Base-by-base conservation (phyloP, 2,329 filamentous ascomycete genomes). In the Fusarium musae region DNA sequence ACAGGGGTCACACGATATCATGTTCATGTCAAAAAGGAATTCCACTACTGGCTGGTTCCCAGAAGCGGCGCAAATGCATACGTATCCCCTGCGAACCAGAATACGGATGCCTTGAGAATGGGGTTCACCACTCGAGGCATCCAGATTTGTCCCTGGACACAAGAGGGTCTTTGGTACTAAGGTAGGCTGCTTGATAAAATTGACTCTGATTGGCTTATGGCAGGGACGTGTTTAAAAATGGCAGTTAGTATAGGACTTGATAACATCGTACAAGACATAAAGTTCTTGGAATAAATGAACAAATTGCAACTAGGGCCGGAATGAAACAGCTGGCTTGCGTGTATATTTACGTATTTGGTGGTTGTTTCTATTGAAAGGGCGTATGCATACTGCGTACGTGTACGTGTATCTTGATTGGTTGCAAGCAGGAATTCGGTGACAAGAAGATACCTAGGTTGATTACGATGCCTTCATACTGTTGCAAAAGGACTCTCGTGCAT, bases 41-140 rank as follows among this genome's bases (percentile, higher is more conserved):
- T 36, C 23, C 62, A n/a, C 58, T 34, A 57, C 46, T 56, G 43
- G 47, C 43, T 26, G 26, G 46, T 59, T 43, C 23, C 23, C 23
- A 37, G 5, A 37, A 40, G 36, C 36, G 42, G 26, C 21, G 59
- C 49, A 71, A 63, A 47, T 52, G 76, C 75, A 63, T 72, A 78
- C 76, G 74, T 78, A 76, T 69, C 65, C 74, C 66, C 64, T 70
- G 61, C 58, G 53, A 61, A 46, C 46, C 28, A 59, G 62, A 56
- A 80, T 77, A 63, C 63, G 71, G 79, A 66, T 80, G 79, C 79
- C 79, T 80, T 79, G 77, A 54, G 70, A 69, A 70, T 64, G 61
- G 50, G 61, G 61, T 44, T 74, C 34, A 47, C 44, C 46, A 61
- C 40, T 47, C n/a, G 59, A 76, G 60, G 64, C 73, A 75, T 52